These are phyloP conservation scores for Annulohypoxylon truncatum DNA, from an alignment of 2,329 filamentous ascomycete species.

Conservation along the genomic window DNA sequence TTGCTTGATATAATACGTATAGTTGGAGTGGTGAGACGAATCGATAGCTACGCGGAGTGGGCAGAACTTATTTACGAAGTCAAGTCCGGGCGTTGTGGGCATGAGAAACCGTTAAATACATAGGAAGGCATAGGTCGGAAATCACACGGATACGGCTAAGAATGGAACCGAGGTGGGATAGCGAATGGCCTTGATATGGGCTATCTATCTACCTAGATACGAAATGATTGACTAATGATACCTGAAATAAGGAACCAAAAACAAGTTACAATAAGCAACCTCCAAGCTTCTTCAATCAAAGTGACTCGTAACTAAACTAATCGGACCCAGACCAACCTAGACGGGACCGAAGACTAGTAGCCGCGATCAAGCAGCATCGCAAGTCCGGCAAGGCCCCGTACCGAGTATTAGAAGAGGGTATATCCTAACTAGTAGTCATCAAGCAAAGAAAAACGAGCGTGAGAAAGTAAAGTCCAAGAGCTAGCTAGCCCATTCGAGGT, in stretches of 20 bases:
- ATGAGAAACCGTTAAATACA: constrained; percentile 20
- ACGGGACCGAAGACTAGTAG: constrained; percentile 12
- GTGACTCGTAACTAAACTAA: constrained; percentile 20
- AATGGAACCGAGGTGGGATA: constrained; percentile 25
- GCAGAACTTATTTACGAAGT: constrained; percentile 4
- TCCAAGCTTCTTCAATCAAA: constrained; percentile 1
- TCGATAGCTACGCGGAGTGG: not conserved
- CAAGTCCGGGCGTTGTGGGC: constrained; percentile 24
- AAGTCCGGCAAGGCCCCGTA: not conserved
- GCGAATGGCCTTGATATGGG: constrained; percentile 39
- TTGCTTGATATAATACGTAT: not conserved
- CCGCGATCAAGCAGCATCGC: constrained; percentile 14
- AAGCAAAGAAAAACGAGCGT: constrained; percentile 17
- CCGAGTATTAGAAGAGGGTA: constrained; percentile 2
- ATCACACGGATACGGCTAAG: constrained; percentile 16
- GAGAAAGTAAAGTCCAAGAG: constrained; percentile 17
- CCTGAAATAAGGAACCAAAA: constrained; percentile 29
- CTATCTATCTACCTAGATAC: constrained; percentile 37
- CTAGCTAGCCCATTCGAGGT: constrained; percentile 18
- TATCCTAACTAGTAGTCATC: constrained; percentile 20
- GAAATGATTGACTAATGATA: constrained; percentile 43
- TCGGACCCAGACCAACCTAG: constrained; percentile 12
- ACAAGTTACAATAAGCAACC: constrained; percentile 12
- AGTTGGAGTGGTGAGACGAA: not conserved
- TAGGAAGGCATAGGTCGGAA: not conserved